Evolutionary conservation across 805 yeast species (phyloP), one percentile per base, ranked within the genome.

Genomic region (Yarrowia sp.): DNA sequence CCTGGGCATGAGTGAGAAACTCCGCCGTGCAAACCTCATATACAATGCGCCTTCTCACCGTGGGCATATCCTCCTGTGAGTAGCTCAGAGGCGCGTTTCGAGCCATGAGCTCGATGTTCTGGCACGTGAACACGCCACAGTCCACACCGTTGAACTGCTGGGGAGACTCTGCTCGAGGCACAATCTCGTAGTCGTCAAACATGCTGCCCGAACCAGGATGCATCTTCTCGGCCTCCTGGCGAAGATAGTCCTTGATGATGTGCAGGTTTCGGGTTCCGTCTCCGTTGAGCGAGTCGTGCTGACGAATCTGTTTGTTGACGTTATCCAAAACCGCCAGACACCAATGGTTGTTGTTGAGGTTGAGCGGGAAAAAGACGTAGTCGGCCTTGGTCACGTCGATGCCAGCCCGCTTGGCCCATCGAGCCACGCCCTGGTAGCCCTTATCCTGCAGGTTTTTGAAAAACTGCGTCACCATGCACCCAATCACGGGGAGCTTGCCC

Each of bases 91-190:
- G 82, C 33, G 76, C 75, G 6, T 81, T 84, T 42, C 85, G 78
- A 0, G 93, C 78, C 49, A 91, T 72, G 55, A 83, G 87, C 58
- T 86, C 84, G 0, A 90, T 91, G 56, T 87, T 88, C 67, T 92
- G 85, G 76, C 98, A 89, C 2, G 96, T 85, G 74, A 93, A 95
- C 1, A 94, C 96, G 9, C 99, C 99, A 80, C 99, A 95, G 77
- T 95, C 99, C 72, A 76, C 91, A 0, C 98, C 98, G 74, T 95
- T 95, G 34, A 82, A 80, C 75, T 95, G 99, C 71, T 88, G 91
- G 0, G 99, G 98, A 50, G 93, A 82, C n/a, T 78, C 75, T 2
- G 76, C 70, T 2, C 75, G 53, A 44, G 73, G 49, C 14, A 52
- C 49, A 19, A 78, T 79, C 42, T 75, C 70, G 8, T 81, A 81